Percentiles rank a stretch among this genome's conserved stretches.
Evolutionary conservation across 352 stramenopile species (phyloP).

Genomic region (Phytopythium vexans): DNA sequence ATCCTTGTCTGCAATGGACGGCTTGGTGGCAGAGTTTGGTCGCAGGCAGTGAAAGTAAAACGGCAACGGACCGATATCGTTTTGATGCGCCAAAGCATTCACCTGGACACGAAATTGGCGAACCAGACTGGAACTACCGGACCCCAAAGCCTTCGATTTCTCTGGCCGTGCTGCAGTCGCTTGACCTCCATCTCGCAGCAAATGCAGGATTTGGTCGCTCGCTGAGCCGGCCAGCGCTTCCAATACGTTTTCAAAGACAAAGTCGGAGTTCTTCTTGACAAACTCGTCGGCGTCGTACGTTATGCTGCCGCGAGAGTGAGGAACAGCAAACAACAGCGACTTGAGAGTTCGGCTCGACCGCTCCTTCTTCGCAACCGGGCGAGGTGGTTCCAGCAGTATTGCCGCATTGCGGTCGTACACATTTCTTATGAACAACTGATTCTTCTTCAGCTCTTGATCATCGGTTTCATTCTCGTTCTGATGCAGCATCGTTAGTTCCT

Average conservation of each 20-base stretch:
- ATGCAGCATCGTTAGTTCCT: constrained; percentile 64
- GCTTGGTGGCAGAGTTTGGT: constrained; percentile 26
- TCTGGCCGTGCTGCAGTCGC: not conserved
- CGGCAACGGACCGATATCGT: constrained; percentile 17
- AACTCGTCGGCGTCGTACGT: constrained; percentile 63
- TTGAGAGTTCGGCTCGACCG: constrained; percentile 7
- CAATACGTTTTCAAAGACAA: constrained; percentile 33
- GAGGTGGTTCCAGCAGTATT: constrained; percentile 18
- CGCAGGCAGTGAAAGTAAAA: constrained; percentile 58
- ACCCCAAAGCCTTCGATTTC: not conserved
- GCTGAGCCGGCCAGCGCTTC: constrained; percentile 25
- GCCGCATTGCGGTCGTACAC: constrained; percentile 49
- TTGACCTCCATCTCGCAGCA: constrained; percentile 15
- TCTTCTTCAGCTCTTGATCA: constrained; percentile 60
- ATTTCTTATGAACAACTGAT: constrained; percentile 62
- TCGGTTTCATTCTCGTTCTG: constrained; percentile 41
- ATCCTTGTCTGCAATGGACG: constrained; percentile 20
- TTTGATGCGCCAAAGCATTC: constrained; percentile 14
- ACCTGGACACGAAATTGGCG: constrained; percentile 44
- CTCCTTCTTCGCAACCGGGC: constrained; percentile 7
- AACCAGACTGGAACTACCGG: constrained; percentile 16
- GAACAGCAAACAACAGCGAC: constrained; percentile 39
- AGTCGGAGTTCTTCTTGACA: constrained; percentile 71
- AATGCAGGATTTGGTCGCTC: constrained; percentile 20
- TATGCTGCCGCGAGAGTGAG: constrained; percentile 41